A percentile compares a stretch with the other conserved stretches of the same genome.
phyloP scores from a whole-genome alignment of 1,284 basidiomycete genomes.

The Apiotrichum brassicae region DNA sequence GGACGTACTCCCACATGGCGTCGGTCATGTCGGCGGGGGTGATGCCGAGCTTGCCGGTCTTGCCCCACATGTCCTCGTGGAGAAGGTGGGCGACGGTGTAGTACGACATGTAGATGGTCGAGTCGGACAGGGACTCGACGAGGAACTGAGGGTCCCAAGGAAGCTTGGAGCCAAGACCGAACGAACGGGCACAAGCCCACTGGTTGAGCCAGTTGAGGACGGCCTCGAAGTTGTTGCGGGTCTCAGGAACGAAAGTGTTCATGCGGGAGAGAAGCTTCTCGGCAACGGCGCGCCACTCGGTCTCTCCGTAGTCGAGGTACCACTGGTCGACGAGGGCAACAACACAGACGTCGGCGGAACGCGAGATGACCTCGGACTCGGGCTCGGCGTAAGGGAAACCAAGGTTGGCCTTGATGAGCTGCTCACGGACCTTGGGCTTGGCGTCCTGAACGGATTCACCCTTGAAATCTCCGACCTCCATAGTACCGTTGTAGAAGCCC shows the following conservation, averaged over 20 bases:
- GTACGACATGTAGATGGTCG: constrained; percentile 98
- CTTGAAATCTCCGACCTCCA: constrained; percentile 83
- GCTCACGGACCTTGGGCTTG: constrained; percentile 78
- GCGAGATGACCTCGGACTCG: constrained; percentile 81
- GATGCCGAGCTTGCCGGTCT: constrained; percentile 76
- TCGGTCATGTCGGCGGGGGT: constrained; percentile 90
- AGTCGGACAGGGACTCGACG: constrained; percentile 94
- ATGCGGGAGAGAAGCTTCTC: constrained; percentile 77
- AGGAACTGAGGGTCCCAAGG: constrained; percentile 97
- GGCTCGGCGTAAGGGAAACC: constrained; percentile 95
- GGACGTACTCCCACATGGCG: constrained; percentile 94
- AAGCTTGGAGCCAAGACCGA: constrained; percentile 90
- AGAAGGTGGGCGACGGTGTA: constrained; percentile 90
- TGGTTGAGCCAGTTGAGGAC: constrained; percentile 94
- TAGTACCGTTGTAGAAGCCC: constrained; percentile 89
- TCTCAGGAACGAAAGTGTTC: constrained; percentile 86
- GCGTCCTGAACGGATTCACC: constrained; percentile 83
- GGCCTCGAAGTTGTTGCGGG: constrained; percentile 83
- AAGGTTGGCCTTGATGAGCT: constrained; percentile 69
- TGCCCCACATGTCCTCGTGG: constrained; percentile 74
- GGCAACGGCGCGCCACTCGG: constrained; percentile 75
- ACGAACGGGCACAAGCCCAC: constrained; percentile 97
- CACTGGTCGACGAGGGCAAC: constrained; percentile 98
- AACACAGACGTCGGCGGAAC: constrained; percentile 91
- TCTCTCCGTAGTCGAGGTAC: constrained; percentile 97